phyloP scores from a whole-genome alignment of 192 early-diverging fungal species.

The Geosiphon pyriformis region DNA sequence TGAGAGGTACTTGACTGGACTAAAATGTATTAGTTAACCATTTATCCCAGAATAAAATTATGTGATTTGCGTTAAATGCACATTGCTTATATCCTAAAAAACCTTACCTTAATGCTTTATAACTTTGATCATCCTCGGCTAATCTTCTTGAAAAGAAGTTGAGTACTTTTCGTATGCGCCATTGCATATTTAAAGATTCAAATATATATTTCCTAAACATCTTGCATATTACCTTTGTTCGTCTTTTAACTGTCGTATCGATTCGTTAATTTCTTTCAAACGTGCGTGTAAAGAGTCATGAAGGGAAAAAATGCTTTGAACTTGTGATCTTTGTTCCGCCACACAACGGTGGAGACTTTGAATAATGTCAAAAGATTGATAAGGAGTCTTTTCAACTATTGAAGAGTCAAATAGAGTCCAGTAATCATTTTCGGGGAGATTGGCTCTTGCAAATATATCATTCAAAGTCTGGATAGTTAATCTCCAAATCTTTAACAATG shows the following conservation, averaged over 20 bases:
- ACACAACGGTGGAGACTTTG: neutral
- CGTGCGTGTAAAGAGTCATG: neutral
- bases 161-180: no score
- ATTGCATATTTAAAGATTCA: no score
- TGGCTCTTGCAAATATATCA: neutral
- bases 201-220: no score
- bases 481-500: constrained; percentile 9
- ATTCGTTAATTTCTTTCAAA: constrained; percentile 14
- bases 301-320: neutral
- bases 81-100: no score
- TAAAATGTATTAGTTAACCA: no score
- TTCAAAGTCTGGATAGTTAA: neutral
- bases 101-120: no score
- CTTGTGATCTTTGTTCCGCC: neutral
- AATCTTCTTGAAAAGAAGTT: no score
- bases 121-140: no score
- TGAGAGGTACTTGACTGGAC: no score
- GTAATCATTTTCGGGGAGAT: neutral
- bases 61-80: no score
- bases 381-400: neutral
- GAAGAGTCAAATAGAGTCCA: neutral
- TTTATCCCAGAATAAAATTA: no score
- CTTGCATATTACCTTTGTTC: neutral
- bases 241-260: neutral
- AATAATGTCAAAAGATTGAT: neutral